A percentile compares a stretch with the other conserved stretches of the same genome.
These are phyloP conservation scores for Erysimum cheiranthoides DNA, from an alignment of 345 rosid genomes.

Conservation along the genomic window DNA sequence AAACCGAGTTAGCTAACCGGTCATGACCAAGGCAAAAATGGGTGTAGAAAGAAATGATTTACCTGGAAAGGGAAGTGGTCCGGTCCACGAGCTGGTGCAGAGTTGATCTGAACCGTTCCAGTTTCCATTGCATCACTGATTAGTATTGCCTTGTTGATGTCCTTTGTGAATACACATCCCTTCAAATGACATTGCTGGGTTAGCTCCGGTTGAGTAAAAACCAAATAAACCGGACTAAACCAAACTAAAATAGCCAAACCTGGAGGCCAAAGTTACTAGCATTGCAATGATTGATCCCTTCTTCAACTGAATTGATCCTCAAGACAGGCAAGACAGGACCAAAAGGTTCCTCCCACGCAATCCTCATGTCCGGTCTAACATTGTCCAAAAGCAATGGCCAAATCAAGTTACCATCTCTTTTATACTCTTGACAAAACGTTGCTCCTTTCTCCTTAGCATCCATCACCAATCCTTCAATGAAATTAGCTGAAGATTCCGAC, in stretches of 20 bases:
- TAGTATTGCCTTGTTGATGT: slow-evolving; percentile 87
- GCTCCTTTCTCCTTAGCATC: slow-evolving; percentile 99
- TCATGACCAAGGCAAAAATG: neutral
- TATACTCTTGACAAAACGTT: slow-evolving; percentile 89
- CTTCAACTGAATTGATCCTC: slow-evolving; percentile 80
- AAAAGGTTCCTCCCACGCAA: slow-evolving; percentile 99
- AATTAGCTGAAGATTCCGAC: slow-evolving; percentile 93
- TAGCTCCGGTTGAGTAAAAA: neutral
- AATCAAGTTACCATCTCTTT: slow-evolving; percentile 92
- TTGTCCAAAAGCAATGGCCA: slow-evolving; percentile 96
- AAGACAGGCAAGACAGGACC: slow-evolving; percentile 91
- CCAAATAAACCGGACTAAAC: slow-evolving; percentile 5
- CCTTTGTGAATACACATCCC: slow-evolving; percentile 96
- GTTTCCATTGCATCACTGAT: slow-evolving; percentile 99
- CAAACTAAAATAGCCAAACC: slow-evolving; percentile 45
- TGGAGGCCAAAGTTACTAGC: slow-evolving; percentile 99
- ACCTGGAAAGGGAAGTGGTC: slow-evolving; percentile 99
- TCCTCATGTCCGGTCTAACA: slow-evolving; percentile 97
- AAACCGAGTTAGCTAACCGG: slow-evolving; percentile 14
- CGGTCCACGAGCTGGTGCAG: slow-evolving; percentile 99
- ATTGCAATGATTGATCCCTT: slow-evolving; percentile 98
- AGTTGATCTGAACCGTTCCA: slow-evolving; percentile 98
- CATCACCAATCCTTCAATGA: slow-evolving; percentile 87
- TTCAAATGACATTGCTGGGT: neutral
- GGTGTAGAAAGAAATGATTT: neutral